Conservation (phyloP, 257 asterid genomes). For the Oldenlandia corymbosa region DNA sequence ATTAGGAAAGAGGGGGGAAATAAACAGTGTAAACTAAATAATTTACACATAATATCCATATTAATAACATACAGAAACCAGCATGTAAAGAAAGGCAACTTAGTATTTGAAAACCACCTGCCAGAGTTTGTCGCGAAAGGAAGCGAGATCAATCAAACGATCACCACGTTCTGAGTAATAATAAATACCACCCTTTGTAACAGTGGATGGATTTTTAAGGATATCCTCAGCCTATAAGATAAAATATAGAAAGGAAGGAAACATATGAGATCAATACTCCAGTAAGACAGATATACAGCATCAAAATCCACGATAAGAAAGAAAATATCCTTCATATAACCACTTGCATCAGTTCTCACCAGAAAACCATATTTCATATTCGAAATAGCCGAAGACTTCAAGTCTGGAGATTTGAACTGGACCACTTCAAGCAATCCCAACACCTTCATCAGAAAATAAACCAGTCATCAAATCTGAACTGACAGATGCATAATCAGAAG, state of each 20-base stretch:
- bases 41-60: neutral
- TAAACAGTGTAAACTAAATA: neutral
- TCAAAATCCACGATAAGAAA: slow-evolving; percentile 8
- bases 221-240: slow-evolving; percentile 76
- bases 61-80: neutral
- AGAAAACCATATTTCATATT: slow-evolving; percentile 56
- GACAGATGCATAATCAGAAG: neutral
- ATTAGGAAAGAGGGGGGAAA: slow-evolving; percentile 5
- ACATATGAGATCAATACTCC: neutral
- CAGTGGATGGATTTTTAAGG: slow-evolving; percentile 52
- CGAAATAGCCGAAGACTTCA: slow-evolving; percentile 70
- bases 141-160: slow-evolving; percentile 73
- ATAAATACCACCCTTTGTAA: slow-evolving; percentile 61
- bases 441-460: slow-evolving; percentile 38
- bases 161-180: slow-evolving; percentile 93
- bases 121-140: slow-evolving; percentile 85
- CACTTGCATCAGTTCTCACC: slow-evolving; percentile 41
- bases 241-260: neutral
- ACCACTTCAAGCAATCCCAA: slow-evolving; percentile 79
- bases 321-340: slow-evolving; percentile 1
- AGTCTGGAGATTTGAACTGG: slow-evolving; percentile 80
- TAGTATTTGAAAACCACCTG: slow-evolving; percentile 46
- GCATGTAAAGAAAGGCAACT: slow-evolving; percentile 5
- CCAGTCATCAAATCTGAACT: slow-evolving; percentile 1
- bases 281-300: slow-evolving; percentile 10